These are phyloP conservation scores for Phytophthora kernoviae DNA, from an alignment of 352 stramenopile genomes.

Conservation along the genomic window DNA sequence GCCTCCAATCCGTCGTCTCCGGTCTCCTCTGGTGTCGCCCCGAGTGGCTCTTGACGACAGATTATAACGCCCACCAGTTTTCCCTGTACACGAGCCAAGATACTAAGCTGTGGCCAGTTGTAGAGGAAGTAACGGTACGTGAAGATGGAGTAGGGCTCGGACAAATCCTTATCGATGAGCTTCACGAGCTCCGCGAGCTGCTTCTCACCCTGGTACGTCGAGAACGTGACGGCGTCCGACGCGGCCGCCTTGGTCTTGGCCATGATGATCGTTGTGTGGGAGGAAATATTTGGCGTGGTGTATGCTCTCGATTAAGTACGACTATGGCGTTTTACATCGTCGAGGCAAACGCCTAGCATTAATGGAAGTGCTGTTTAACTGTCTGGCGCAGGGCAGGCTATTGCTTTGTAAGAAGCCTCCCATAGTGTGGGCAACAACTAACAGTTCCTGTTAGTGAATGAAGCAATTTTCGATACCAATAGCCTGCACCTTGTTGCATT, in stretches of 20 bases:
- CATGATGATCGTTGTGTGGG: slow-evolving; percentile 14
- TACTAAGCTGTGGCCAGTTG: slow-evolving; percentile 93
- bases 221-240: slow-evolving; percentile 52
- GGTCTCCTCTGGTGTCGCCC: slow-evolving; percentile 57
- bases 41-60: slow-evolving; percentile 89
- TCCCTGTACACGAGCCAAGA: slow-evolving; percentile 84
- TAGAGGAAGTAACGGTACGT: slow-evolving; percentile 97
- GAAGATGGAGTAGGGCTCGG: slow-evolving; percentile 96
- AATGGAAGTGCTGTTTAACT: too few relatives aligned
- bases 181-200: slow-evolving; percentile 92
- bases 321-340: not conserved
- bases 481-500: too few relatives aligned
- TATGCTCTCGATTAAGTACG: slow-evolving; percentile 9
- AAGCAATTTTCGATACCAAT: too few relatives aligned
- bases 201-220: slow-evolving; percentile 86
- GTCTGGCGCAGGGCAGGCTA: too few relatives aligned
- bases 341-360: too few relatives aligned
- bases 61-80: slow-evolving; percentile 93
- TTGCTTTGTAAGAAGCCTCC: too few relatives aligned
- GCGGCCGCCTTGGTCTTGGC: slow-evolving; percentile 24
- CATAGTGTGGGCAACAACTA: too few relatives aligned
- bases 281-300: not conserved
- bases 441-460: too few relatives aligned
- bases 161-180: slow-evolving; percentile 95
- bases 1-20: slow-evolving; percentile 24